Base-by-base conservation (phyloP, 345 rosid genomes). In the Dovyalis caffra region DNA sequence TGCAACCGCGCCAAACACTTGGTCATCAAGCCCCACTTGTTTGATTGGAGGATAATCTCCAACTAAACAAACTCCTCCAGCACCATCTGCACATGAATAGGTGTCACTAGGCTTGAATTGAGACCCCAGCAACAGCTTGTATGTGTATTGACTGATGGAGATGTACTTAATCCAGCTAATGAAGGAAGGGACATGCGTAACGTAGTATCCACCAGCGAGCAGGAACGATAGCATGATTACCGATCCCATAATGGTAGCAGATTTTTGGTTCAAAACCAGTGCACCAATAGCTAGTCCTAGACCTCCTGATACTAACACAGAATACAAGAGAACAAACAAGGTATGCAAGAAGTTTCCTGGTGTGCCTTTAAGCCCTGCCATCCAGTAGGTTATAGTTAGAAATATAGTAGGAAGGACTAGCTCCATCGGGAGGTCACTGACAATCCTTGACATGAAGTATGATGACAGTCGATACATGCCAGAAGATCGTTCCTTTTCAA, bases 381-480 rank as follows among this genome's bases (percentile, higher is more conserved):
- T 91, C 90, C 86, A 85, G 73, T 92, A 92, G 5, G 94, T 87
- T 78, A 90, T 77, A 71, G 34, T 23, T 49, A 90, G 73, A 32
- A 88, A 95, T 35, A 63, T n/a, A 0, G 85, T 76, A 1, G 99
- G 98, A 47, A 90, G 88, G 40, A 85, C 79, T 21, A 91, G 92
- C 73, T 90, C 95, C 92, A 89, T 81, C 10, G 96, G 98, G 7
- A 95, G 91, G 76, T 93, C 97, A 11, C 88, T 81, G 0, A 78
- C 72, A 3, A 78, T 74, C 34, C 88, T 82, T 3, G 99, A 86
- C 82, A 93, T 74, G 89, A 95, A 91, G 78, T 91, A 92, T 21
- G 99, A 85, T 1, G 98, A 93, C 28, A 93, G 91, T 33, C 89
- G 79, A 76, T 95, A 95, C 88, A 85, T 90, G 11, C 98, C 94